A percentile compares a stretch with the other conserved stretches of the same genome.
These are phyloP conservation scores for Candida quercuum DNA, from an alignment of 805 yeast genomes.

Conservation along the genomic window DNA sequence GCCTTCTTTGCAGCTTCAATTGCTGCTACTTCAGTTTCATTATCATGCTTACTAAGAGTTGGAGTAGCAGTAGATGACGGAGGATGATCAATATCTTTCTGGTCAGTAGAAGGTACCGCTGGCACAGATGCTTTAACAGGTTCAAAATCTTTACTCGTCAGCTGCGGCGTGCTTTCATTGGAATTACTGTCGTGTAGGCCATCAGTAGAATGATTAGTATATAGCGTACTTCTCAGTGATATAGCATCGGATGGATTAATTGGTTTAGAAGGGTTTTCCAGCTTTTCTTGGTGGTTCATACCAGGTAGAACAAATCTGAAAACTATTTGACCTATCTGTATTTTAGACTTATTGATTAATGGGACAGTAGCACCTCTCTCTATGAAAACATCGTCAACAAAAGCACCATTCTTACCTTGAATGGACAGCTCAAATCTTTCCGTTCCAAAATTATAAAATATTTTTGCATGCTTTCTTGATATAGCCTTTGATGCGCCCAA, in stretches of 20 bases:
- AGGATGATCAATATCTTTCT: conserved; percentile 4
- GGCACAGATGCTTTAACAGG: conserved; percentile 17
- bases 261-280: conserved; percentile 29
- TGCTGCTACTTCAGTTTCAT: conserved; percentile 44
- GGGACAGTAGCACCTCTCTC: conserved; percentile 92
- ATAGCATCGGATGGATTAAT: conserved; percentile 61
- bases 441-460: conserved; percentile 93
- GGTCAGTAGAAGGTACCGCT: neutral
- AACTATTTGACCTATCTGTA: conserved; percentile 90
- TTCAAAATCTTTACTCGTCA: conserved; percentile 20
- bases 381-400: conserved; percentile 85
- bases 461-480: conserved; percentile 90
- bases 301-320: conserved; percentile 85
- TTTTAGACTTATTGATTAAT: conserved; percentile 69
- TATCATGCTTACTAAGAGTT: conserved; percentile 35
- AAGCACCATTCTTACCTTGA: conserved; percentile 94
- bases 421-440: conserved; percentile 90
- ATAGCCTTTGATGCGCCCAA: conserved; percentile 89
- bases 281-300: conserved; percentile 36
- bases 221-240: conserved; percentile 46
- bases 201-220: conserved; percentile 22
- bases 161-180: conserved; percentile 12
- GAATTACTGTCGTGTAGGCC: conserved; percentile 5
- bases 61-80: conserved; percentile 24
- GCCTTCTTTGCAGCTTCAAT: conserved; percentile 29